Percentiles rank a stretch among this genome's conserved stretches.
Evolutionary conservation across 2,329 filamentous ascomycete genomes (phyloP).

Genomic region (Clathrospora elynae): DNA sequence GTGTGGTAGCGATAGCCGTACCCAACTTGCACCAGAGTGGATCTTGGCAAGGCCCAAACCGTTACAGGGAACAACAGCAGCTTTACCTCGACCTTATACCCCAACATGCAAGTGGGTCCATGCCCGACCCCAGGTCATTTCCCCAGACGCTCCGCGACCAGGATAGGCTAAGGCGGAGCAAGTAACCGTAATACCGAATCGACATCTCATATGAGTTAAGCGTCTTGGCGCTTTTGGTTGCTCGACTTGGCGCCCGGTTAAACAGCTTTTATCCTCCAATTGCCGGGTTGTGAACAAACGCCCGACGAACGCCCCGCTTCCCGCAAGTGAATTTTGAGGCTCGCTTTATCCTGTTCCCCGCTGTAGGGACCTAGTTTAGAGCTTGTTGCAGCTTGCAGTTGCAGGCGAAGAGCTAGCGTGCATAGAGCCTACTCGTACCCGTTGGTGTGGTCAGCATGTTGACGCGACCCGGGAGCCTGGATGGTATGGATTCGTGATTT

Average conservation of each 20-base stretch:
- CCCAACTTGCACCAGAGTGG: too few species aligned
- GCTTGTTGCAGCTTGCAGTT: slow-evolving; percentile 23
- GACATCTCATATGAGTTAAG: slow-evolving; percentile 27
- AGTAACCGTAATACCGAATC: slow-evolving; percentile 35
- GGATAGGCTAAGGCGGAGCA: slow-evolving; percentile 29
- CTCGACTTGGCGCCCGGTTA: slow-evolving; percentile 33
- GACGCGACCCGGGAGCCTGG: slow-evolving; percentile 2
- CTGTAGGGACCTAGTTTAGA: slow-evolving; percentile 5
- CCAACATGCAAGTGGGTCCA: slow-evolving; percentile 1
- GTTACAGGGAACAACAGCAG: too few species aligned
- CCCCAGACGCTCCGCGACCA: slow-evolving; percentile 29
- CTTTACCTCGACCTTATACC: slow-evolving; percentile 33
- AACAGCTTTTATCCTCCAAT: slow-evolving; percentile 32
- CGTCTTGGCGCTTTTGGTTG: slow-evolving; percentile 27
- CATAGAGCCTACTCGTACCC: slow-evolving; percentile 1
- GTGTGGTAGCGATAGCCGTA: too few species aligned
- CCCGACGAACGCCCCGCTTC: slow-evolving; percentile 11
- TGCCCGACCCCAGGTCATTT: slow-evolving; percentile 28
- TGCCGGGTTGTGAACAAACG: slow-evolving; percentile 12
- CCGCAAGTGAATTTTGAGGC: slow-evolving; percentile 1
- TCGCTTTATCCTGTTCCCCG: slow-evolving; percentile 16
- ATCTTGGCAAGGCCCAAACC: too few species aligned
- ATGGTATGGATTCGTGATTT: neutral
- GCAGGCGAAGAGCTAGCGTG: slow-evolving; percentile 3
- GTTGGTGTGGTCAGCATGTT: slow-evolving; percentile 1